A percentile compares a stretch with the other conserved stretches of the same genome.
Conservation (phyloP, 1,139 yeast species). For the Lodderomyces parapsilosis region DNA sequence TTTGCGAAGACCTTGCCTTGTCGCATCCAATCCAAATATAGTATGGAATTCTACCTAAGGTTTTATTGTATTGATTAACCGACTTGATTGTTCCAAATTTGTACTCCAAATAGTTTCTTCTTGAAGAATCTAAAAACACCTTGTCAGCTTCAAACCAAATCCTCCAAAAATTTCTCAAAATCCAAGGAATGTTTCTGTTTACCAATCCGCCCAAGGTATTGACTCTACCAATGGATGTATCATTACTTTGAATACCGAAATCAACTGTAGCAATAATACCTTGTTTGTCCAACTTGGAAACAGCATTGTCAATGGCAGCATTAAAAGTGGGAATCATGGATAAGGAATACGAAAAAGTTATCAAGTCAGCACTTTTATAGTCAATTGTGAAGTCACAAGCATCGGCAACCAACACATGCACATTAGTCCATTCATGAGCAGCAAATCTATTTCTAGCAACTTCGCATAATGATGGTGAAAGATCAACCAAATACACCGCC, state of each 20-base stretch:
- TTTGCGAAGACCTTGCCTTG: constrained; percentile 58
- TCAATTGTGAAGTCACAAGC: constrained; percentile 67
- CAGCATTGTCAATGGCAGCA: constrained; percentile 74
- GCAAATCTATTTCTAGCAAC: constrained; percentile 63
- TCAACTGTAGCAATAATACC: constrained; percentile 73
- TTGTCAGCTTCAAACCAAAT: constrained; percentile 86
- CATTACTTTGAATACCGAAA: constrained; percentile 72
- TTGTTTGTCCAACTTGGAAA: constrained; percentile 48
- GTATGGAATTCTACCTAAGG: constrained; percentile 73
- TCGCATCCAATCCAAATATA: constrained; percentile 83
- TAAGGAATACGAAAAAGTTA: constrained; percentile 76
- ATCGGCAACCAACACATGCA: constrained; percentile 69
- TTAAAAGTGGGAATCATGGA: constrained; percentile 85
- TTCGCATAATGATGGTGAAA: constrained; percentile 73
- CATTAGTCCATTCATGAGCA: constrained; percentile 55
- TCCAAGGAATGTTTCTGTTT: constrained; percentile 74
- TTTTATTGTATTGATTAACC: constrained; percentile 60
- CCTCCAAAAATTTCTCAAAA: constrained; percentile 78
- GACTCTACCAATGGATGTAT: constrained; percentile 66
- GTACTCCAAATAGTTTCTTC: constrained; percentile 82
- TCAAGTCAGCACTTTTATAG: constrained; percentile 49
- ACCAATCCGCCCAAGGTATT: constrained; percentile 74
- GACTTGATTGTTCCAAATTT: constrained; percentile 78
- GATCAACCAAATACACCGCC: constrained; percentile 69
- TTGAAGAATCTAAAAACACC: constrained; percentile 73